phyloP scores from a whole-genome alignment of 331 rosid species.

The Pyracantha coccinea region DNA sequence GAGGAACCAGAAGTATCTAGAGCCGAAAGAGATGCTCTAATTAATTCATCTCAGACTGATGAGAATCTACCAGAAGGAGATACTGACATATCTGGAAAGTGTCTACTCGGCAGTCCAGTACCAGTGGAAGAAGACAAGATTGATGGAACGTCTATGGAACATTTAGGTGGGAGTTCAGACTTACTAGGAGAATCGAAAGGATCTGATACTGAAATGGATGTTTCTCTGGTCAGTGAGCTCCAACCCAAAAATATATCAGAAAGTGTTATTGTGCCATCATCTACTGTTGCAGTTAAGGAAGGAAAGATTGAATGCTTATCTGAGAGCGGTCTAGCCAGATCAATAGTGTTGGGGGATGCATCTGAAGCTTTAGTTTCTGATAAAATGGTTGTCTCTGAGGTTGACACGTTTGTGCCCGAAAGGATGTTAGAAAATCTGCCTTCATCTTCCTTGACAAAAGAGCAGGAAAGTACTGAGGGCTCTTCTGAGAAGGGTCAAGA shows the following conservation, averaged over 20 bases:
- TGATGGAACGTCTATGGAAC: neutral
- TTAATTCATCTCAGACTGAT: neutral
- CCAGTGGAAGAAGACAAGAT: neutral
- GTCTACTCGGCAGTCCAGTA: neutral
- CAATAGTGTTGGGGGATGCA: neutral
- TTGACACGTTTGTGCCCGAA: neutral
- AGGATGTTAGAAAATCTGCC: neutral
- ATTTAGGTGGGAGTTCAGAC: neutral
- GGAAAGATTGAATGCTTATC: constrained; percentile 2
- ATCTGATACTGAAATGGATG: constrained; percentile 1
- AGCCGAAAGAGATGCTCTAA: neutral
- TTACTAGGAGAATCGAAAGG: neutral
- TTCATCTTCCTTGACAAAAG: constrained; percentile 8
- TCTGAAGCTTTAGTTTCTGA: constrained; percentile 7
- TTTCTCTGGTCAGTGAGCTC: constrained; percentile 2
- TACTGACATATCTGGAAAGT: neutral
- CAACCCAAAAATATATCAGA: neutral
- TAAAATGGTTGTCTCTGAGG: constrained; percentile 1
- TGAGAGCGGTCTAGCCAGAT: constrained; percentile 5
- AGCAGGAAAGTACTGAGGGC: constrained; percentile 7
- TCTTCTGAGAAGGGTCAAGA: constrained; percentile 20
- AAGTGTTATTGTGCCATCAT: neutral
- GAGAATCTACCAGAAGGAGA: neutral
- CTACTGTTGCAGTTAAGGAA: constrained; percentile 8
- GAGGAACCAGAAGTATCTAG: neutral